A percentile compares a stretch with the other conserved stretches of the same genome.
phyloP scores from a whole-genome alignment of 768 basidiomycete genomes.

The Lentinula guzmanii region DNA sequence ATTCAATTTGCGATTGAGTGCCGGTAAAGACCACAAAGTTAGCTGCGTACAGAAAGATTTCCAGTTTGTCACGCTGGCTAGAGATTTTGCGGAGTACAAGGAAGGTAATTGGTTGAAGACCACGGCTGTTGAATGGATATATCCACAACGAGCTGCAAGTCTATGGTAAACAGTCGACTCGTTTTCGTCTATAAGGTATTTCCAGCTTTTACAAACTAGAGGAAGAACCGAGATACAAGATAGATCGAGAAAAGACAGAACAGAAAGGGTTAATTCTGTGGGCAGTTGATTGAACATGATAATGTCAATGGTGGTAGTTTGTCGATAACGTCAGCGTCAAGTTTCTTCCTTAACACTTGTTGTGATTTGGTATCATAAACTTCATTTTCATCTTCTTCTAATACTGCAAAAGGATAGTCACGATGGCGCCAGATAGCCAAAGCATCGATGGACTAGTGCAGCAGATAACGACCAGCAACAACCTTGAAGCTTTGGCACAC shows the following conservation, averaged over 20 bases:
- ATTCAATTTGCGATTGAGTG: neutral
- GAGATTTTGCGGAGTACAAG: slow-evolving; percentile 25
- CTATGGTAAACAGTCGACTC: slow-evolving; percentile 50
- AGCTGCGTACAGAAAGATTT: slow-evolving; percentile 50
- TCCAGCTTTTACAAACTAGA: slow-evolving; percentile 40
- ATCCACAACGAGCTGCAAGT: slow-evolving; percentile 48
- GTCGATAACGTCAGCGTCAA: neutral
- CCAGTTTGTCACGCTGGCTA: slow-evolving; percentile 42
- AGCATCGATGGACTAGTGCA: slow-evolving; percentile 34
- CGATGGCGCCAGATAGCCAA: slow-evolving; percentile 19
- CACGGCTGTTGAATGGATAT: slow-evolving; percentile 23
- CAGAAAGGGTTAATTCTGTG: slow-evolving; percentile 46
- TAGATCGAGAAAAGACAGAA: slow-evolving; percentile 46
- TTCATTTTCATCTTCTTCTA: neutral
- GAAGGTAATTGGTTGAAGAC: slow-evolving; percentile 23
- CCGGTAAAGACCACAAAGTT: slow-evolving; percentile 4
- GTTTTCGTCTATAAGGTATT: slow-evolving; percentile 39
- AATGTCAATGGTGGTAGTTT: neutral
- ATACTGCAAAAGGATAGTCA: neutral
- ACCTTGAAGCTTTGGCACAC: slow-evolving; percentile 31
- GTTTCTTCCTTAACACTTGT: neutral
- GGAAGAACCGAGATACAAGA: slow-evolving; percentile 29
- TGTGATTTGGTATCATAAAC: neutral
- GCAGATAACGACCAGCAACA: slow-evolving; percentile 40
- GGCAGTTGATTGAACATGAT: slow-evolving; percentile 43